phyloP scores from a whole-genome alignment of 208 protist species.

The Novymonas esmeraldas region DNA sequence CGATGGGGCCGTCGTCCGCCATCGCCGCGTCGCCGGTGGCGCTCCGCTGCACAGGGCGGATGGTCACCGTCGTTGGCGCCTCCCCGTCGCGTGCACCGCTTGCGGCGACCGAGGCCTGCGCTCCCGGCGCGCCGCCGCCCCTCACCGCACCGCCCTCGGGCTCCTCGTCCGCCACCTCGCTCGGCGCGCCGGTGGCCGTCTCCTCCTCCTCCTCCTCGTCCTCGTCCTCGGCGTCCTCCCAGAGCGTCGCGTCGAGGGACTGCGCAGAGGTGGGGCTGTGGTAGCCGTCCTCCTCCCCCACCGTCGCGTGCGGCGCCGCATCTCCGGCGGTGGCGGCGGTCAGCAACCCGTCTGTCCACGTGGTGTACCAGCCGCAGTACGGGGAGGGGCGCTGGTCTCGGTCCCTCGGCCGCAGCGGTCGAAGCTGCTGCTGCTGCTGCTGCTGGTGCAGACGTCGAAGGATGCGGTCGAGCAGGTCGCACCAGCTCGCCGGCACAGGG shows the following conservation, averaged over 20 bases:
- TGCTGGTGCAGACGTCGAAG: slow-evolving; percentile 36
- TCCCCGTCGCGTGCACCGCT: slow-evolving; percentile 1
- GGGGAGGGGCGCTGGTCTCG: slow-evolving; percentile 34
- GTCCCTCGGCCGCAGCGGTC: slow-evolving; percentile 6
- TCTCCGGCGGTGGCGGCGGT: neutral
- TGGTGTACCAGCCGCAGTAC: slow-evolving; percentile 58
- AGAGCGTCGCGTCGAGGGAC: slow-evolving; percentile 21
- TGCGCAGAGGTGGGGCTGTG: slow-evolving; percentile 19
- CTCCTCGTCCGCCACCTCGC: slow-evolving; percentile 3
- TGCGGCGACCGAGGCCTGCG: slow-evolving; percentile 1
- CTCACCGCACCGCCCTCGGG: neutral
- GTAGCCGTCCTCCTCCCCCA: slow-evolving; percentile 3
- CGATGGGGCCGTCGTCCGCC: slow-evolving; percentile 8
- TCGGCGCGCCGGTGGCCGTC: neutral
- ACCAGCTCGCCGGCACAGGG: slow-evolving; percentile 53
- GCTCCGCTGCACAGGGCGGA: neutral
- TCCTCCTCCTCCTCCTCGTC: slow-evolving; percentile 11
- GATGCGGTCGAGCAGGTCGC: slow-evolving; percentile 58
- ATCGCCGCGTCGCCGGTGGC: too few relatives aligned
- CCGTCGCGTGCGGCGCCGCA: neutral
- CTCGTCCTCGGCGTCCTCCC: slow-evolving; percentile 33
- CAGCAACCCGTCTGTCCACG: slow-evolving; percentile 36
- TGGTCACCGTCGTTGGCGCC: slow-evolving; percentile 15
- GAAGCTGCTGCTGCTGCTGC: neutral
- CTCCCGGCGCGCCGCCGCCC: neutral